Percentiles rank a stretch among this genome's conserved stretches.
Evolutionary conservation across 176 grass and related monocot genomes (phyloP).

Genomic region (Musa itinerans): DNA sequence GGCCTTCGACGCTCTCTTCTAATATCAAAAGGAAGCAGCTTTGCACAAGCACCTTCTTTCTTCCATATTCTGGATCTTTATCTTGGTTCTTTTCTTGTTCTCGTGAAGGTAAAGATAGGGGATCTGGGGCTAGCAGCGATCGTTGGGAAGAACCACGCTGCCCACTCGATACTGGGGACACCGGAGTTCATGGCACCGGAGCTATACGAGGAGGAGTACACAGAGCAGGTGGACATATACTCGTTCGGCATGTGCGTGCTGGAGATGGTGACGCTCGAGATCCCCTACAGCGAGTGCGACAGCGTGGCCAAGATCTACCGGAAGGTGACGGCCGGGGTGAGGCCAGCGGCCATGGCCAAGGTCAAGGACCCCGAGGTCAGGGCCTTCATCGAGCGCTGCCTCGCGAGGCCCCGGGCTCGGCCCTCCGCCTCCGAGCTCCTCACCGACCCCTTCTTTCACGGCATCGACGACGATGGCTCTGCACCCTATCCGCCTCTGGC

Average conservation of each 20-base stretch:
- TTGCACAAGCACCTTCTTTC: neutral
- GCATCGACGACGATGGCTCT: conserved; percentile 32
- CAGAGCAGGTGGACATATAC: conserved; percentile 93
- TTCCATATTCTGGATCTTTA: no score
- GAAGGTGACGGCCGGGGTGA: conserved; percentile 44
- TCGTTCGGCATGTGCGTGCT: conserved; percentile 94
- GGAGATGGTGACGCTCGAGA: conserved; percentile 92
- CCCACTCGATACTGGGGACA: conserved; percentile 83
- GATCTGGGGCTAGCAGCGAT: conserved; percentile 84
- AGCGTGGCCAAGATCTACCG: conserved; percentile 71
- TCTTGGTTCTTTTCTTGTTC: no score
- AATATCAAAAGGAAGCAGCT: no score
- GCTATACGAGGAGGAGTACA: conserved; percentile 89
- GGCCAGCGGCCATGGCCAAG: conserved; percentile 40
- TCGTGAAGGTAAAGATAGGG: conserved; percentile 73
- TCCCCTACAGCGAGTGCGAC: conserved; percentile 74
- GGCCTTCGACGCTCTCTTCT: no score
- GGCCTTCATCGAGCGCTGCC: conserved; percentile 73
- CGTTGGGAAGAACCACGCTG: conserved; percentile 69
- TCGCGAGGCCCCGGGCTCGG: conserved; percentile 47
- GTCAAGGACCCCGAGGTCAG: conserved; percentile 56
- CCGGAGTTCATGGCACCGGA: conserved; percentile 99
- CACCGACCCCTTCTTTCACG: conserved; percentile 62
- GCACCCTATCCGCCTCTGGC: neutral
- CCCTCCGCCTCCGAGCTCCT: conserved; percentile 72